Evolutionary conservation across 208 protist genomes (phyloP).

Genomic region (Crithidia sp.): DNA sequence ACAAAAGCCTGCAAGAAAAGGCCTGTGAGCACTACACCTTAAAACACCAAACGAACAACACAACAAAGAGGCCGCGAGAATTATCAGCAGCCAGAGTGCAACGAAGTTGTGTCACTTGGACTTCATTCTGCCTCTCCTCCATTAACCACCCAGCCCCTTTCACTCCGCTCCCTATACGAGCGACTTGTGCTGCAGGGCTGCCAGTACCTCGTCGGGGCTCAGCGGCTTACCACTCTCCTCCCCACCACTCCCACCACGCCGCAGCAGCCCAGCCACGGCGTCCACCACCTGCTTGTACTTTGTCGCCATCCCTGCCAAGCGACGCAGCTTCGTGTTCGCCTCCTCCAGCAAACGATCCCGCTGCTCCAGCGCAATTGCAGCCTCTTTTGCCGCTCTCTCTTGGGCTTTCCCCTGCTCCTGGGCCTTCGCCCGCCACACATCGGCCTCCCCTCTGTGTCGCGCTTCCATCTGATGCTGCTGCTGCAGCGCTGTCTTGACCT

Average conservation of each 20-base stretch:
- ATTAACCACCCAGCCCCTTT: background rate
- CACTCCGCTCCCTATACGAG: background rate
- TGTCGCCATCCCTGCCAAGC: constrained; percentile 57
- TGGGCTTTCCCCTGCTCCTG: constrained; percentile 55
- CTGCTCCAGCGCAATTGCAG: constrained; percentile 34
- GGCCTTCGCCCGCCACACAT: constrained; percentile 53
- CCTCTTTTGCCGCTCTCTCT: constrained; percentile 42
- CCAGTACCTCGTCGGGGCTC: constrained; percentile 60
- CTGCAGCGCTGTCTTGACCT: constrained; percentile 54
- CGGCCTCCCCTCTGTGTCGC: constrained; percentile 43
- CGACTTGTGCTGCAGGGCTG: constrained; percentile 9
- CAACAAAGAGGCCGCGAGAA: no score
- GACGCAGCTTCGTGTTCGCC: constrained; percentile 56
- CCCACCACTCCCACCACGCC: background rate
- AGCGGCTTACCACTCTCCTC: background rate
- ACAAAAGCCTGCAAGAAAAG: no score
- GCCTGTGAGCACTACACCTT: no score
- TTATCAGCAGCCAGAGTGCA: no score
- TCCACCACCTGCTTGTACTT: constrained; percentile 45
- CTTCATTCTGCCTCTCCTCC: background rate
- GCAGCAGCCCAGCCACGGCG: constrained; percentile 24
- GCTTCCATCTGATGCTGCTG: constrained; percentile 47
- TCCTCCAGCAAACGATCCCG: constrained; percentile 47
- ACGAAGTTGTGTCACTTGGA: background rate
- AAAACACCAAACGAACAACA: no score